phyloP scores from a whole-genome alignment of 345 rosid species.

The Raphanus raphanistrum region DNA sequence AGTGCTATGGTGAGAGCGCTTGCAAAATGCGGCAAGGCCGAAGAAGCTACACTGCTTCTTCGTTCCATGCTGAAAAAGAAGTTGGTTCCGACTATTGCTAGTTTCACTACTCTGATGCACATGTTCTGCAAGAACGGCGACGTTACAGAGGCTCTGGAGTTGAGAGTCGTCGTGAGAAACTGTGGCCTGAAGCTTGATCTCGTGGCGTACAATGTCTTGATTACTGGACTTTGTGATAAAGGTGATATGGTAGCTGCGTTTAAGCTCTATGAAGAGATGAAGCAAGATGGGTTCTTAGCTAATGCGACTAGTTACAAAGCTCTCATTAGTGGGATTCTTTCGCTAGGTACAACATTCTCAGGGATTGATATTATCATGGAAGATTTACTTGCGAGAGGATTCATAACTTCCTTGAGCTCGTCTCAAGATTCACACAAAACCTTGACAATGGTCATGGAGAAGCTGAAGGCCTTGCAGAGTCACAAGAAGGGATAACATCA shows the following conservation, averaged over 20 bases:
- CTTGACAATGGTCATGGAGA: slow-evolving; percentile 49
- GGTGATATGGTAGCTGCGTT: slow-evolving; percentile 56
- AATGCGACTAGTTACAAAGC: slow-evolving; percentile 59
- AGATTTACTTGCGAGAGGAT: slow-evolving; percentile 63
- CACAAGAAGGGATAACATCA: slow-evolving; percentile 42
- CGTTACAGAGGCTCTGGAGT: slow-evolving; percentile 52
- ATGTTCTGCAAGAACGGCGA: slow-evolving; percentile 53
- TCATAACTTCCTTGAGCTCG: slow-evolving; percentile 40
- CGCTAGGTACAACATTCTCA: slow-evolving; percentile 23
- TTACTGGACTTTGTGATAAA: slow-evolving; percentile 60
- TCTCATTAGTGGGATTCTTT: slow-evolving; percentile 55
- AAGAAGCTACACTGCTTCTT: slow-evolving; percentile 64
- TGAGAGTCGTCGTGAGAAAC: slow-evolving; percentile 51
- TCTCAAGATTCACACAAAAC: slow-evolving; percentile 37
- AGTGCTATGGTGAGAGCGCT: slow-evolving; percentile 88
- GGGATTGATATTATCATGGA: slow-evolving; percentile 49
- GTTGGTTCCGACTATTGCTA: slow-evolving; percentile 71
- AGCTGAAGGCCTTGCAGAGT: slow-evolving; percentile 46
- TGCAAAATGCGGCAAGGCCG: slow-evolving; percentile 77
- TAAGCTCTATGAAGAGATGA: slow-evolving; percentile 76
- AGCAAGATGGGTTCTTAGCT: slow-evolving; percentile 59
- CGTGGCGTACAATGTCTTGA: slow-evolving; percentile 71
- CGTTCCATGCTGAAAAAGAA: slow-evolving; percentile 54
- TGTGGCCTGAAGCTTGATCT: slow-evolving; percentile 67
- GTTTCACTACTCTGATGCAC: slow-evolving; percentile 79